Evolutionary conservation across 257 asterid species (phyloP), one percentile per base, ranked within the genome.

Genomic region (Fraxinus excelsior): DNA sequence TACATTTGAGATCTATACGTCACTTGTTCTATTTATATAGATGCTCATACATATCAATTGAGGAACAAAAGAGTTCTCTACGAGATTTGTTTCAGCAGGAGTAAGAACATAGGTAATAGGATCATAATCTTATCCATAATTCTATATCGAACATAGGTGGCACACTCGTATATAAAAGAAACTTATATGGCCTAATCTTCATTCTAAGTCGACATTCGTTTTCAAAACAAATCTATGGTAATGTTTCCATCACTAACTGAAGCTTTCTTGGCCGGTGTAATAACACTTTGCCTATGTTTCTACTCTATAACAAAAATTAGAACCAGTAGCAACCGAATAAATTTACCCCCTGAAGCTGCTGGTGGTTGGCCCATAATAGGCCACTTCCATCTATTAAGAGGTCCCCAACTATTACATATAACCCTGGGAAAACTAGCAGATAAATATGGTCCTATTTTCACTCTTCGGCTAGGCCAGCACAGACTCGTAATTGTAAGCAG

Each of bases 391-490:
- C 72, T 53, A 25, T 29, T 79, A 3, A 42, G 42, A 58, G 1
- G 71, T 42, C 78, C 18, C 10, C 56, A 73, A 1, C 38, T n/a
- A 25, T 51, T 13, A 19, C 46, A 79, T 40, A 44, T 53, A 21
- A 67, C 21, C 13, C 28, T 83, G 11, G 72, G 73, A 1, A 3
- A 56, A 13, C 13, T 79, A 29, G 83, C 86, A 0, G 79, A 83
- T 13, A 76, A 79, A 31, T 67, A 76, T 2, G 83, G 86, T 0
- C 71, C 86, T 0, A 71, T 83, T 23, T 83, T 83, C 83, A 79
- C 37, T 49, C 58, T 79, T 37, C 72, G 73, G 53, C 23, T 76
- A 16, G 86, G 86, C 0, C 23, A 67, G 10, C 81, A 74, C 5
- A 42, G 60, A 1, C 69, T 62, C 31, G 5, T 79, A 14, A 72